These are phyloP conservation scores for Astathelohania contejeani DNA, from an alignment of 371 early-diverging fungal genomes.

Conservation along the genomic window DNA sequence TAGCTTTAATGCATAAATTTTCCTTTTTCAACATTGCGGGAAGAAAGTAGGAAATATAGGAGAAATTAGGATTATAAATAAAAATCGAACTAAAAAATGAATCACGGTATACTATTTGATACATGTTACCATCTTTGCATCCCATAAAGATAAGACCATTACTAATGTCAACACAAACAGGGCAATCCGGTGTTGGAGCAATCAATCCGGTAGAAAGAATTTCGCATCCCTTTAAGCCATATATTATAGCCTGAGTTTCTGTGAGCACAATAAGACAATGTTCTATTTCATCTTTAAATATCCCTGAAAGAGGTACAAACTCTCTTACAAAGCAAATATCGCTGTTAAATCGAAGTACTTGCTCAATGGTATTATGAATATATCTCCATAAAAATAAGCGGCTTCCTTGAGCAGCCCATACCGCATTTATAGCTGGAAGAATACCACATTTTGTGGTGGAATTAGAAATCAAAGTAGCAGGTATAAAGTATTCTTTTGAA, in stretches of 20 bases:
- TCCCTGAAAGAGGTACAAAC: slow-evolving; percentile 25
- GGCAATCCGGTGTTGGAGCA: slow-evolving; percentile 1
- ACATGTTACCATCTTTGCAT: slow-evolving; percentile 36
- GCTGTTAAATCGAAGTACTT: slow-evolving; percentile 15
- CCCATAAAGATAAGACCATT: slow-evolving; percentile 30
- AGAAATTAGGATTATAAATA: slow-evolving; percentile 20
- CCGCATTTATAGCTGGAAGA: slow-evolving; percentile 18
- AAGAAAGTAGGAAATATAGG: slow-evolving; percentile 13
- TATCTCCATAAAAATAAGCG: slow-evolving; percentile 29
- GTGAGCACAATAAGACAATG: slow-evolving; percentile 32
- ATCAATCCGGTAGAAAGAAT: slow-evolving; percentile 33
- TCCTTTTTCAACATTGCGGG: slow-evolving; percentile 27
- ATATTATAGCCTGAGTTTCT: slow-evolving; percentile 34
- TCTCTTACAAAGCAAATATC: slow-evolving; percentile 11
- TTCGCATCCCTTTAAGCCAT: slow-evolving; percentile 24
- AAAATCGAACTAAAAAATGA: slow-evolving; percentile 22
- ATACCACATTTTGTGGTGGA: slow-evolving; percentile 13
- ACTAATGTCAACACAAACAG: slow-evolving; percentile 8
- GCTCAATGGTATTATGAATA: slow-evolving; percentile 13
- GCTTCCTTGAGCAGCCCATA: slow-evolving; percentile 28
- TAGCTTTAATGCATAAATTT: slow-evolving; percentile 15
- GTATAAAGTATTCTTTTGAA: slow-evolving; percentile 18
- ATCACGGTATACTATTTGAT: slow-evolving; percentile 26
- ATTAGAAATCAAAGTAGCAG: slow-evolving; percentile 6
- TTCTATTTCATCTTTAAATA: slow-evolving; percentile 29